These are phyloP conservation scores for Epichloe gansuensis DNA, from an alignment of 2,329 filamentous ascomycete species.

Conservation along the genomic window DNA sequence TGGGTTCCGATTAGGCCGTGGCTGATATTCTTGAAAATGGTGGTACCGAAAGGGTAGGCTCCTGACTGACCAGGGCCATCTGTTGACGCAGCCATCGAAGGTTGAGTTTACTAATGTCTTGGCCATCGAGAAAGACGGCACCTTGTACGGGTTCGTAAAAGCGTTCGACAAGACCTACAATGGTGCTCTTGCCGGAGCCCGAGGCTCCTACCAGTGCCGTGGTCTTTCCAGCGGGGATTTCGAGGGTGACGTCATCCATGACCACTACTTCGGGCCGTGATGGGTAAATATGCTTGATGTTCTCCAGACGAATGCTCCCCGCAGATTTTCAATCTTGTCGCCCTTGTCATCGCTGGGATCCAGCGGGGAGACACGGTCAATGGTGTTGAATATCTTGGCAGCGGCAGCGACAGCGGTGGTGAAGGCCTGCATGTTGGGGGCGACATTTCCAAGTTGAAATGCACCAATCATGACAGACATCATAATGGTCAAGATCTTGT, in stretches of 20 bases:
- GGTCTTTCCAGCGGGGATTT: conserved; percentile 78
- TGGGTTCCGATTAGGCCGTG: conserved; percentile 80
- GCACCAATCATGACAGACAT: conserved; percentile 89
- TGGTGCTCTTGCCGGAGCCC: conserved; percentile 88
- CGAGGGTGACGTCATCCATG: conserved; percentile 70
- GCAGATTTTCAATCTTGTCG: conserved; percentile 57
- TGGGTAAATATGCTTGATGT: conserved; percentile 88
- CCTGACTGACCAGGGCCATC: conserved; percentile 84
- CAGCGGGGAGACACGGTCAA: conserved; percentile 75
- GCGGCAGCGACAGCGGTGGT: conserved; percentile 73
- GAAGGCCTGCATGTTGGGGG: conserved; percentile 78
- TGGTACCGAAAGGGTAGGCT: conserved; percentile 85
- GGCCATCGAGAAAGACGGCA: conserved; percentile 66
- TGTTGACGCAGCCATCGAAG: conserved; percentile 85
- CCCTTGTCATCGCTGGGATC: conserved; percentile 62
- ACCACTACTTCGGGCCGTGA: conserved; percentile 83
- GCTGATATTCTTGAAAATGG: conserved; percentile 82
- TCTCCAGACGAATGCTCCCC: conserved; percentile 66
- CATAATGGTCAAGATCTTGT: conserved; percentile 69
- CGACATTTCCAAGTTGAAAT: conserved; percentile 79
- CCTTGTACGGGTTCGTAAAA: conserved; percentile 88
- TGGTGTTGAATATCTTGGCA: conserved; percentile 85
- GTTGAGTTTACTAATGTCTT: conserved; percentile 71
- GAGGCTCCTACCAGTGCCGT: conserved; percentile 91
- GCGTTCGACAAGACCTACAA: conserved; percentile 83